These are phyloP conservation scores for Wallemia mellicola DNA, from an alignment of 1,284 basidiomycete genomes.

Conservation along the genomic window DNA sequence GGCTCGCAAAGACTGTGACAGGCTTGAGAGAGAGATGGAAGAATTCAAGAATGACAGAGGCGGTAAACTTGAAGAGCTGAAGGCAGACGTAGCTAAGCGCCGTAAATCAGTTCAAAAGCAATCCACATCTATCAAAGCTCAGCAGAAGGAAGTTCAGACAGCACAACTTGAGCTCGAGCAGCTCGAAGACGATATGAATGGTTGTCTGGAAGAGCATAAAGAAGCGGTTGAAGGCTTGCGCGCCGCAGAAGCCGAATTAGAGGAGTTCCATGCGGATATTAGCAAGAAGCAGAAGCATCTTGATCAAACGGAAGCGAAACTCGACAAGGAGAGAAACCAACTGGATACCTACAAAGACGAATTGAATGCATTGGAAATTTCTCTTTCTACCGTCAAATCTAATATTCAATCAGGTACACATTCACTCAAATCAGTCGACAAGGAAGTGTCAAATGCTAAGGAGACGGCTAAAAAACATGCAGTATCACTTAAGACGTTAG, in stretches of 20 bases:
- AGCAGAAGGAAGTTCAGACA: slow-evolving; percentile 68
- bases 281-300: slow-evolving; percentile 21
- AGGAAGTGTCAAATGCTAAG: slow-evolving; percentile 21
- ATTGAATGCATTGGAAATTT: slow-evolving; percentile 45
- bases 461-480: slow-evolving; percentile 14
- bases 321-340: slow-evolving; percentile 55
- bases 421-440: slow-evolving; percentile 26
- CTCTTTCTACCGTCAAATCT: slow-evolving; percentile 52
- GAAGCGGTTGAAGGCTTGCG: slow-evolving; percentile 26
- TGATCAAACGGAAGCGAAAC: slow-evolving; percentile 34
- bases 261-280: slow-evolving; percentile 1
- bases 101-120: slow-evolving; percentile 57
- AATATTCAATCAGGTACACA: slow-evolving; percentile 42
- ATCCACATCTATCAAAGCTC: slow-evolving; percentile 44
- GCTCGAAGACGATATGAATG: slow-evolving; percentile 10
- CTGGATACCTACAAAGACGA: slow-evolving; percentile 67
- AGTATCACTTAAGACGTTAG: slow-evolving; percentile 21
- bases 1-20: slow-evolving; percentile 47
- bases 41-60: slow-evolving; percentile 98
- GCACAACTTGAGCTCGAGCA: slow-evolving; percentile 50
- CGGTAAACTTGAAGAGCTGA: slow-evolving; percentile 78
- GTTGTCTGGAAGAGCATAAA: slow-evolving; percentile 33
- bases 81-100: slow-evolving; percentile 47
- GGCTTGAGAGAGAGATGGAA: slow-evolving; percentile 80
- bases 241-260: slow-evolving; percentile 8